Base-by-base conservation (phyloP, 352 stramenopile species). In the Globisporangium spinosum region DNA sequence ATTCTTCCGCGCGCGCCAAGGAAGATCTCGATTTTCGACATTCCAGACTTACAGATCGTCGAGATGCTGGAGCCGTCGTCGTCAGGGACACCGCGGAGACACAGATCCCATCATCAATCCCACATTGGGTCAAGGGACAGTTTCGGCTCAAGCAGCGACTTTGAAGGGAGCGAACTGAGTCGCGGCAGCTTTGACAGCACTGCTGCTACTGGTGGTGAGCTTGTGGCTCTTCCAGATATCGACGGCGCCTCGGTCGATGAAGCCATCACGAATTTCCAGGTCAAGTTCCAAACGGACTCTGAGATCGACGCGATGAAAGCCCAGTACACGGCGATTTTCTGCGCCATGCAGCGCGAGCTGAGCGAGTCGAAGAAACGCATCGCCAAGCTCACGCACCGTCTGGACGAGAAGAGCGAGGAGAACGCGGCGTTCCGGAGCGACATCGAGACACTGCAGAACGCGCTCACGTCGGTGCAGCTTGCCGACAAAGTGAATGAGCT, bases 301-400 rank as follows among this genome's bases (percentile, higher is more conserved):
- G 72, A 85, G 15, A 58, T 86, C 13, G 64, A 73, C 22, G 72
- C 74, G 23, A 68, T 90, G 65, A 75, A 77, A 29, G 64, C 77
- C 22, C 80, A 80, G 59, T 93, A 93, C 45, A 78, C 87, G 8
- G 69, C 79, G 40, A 87, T 93, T 72, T 89, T 93, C 62, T 85
- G 80, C 35, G 80, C 77, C 2, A 49, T 93, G 45, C 85, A 93
- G 58, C 75, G 73, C 15, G 80, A 89, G 64, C 64, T 93, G 65
- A 70, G 78, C 56, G 78, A 80, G 53, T 82, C 77, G 67, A 90
- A 90, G 70, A 68, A 80, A 13, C 80, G 82, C n/a, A 65, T 84
- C 13, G 60, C 71, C 29, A 74, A 64, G n/a, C 69, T 93, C 32
- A 76, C 70, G 27, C 79, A 80, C 54, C 77, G 79, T 17, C 72